A percentile compares a stretch with the other conserved stretches of the same genome.
phyloP scores from a whole-genome alignment of 345 rosid species.

The Isatis tinctoria region DNA sequence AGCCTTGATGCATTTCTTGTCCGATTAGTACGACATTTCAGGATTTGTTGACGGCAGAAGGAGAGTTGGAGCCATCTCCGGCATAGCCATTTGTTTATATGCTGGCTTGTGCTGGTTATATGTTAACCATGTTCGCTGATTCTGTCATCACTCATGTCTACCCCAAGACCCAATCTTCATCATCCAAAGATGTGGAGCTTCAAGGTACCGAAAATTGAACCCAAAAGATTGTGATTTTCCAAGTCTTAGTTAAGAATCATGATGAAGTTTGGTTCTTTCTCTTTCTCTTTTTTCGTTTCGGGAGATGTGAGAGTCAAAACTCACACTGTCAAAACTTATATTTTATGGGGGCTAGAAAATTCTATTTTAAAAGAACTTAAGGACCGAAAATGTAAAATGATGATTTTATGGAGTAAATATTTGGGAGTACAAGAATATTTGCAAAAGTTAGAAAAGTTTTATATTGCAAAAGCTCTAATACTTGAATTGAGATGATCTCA shows the following conservation, averaged over 20 bases:
- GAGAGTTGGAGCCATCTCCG: conserved; percentile 27
- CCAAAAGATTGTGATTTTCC: neutral
- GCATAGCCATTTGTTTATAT: conserved; percentile 80
- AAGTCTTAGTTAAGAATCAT: neutral
- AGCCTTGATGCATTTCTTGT: conserved; percentile 77
- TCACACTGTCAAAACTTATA: no score
- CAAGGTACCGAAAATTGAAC: conserved; percentile 38
- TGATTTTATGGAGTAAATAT: no score
- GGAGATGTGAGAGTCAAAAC: no score
- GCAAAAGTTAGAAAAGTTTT: no score
- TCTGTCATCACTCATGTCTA: conserved; percentile 45
- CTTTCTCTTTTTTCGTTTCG: neutral
- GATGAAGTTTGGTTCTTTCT: neutral
- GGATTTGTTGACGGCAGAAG: conserved; percentile 43
- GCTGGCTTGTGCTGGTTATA: conserved; percentile 74
- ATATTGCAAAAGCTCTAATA: no score
- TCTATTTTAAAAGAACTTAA: no score
- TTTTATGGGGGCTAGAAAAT: no score
- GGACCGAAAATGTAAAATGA: no score
- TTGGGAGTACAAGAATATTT: no score
- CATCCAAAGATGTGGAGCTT: conserved; percentile 43
- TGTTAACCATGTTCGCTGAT: conserved; percentile 77
- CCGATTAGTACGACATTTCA: conserved; percentile 65
- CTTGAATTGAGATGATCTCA: no score
- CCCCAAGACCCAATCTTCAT: conserved; percentile 29